phyloP scores from a whole-genome alignment of 345 rosid genomes.

The Arabidopsis thaliana region DNA sequence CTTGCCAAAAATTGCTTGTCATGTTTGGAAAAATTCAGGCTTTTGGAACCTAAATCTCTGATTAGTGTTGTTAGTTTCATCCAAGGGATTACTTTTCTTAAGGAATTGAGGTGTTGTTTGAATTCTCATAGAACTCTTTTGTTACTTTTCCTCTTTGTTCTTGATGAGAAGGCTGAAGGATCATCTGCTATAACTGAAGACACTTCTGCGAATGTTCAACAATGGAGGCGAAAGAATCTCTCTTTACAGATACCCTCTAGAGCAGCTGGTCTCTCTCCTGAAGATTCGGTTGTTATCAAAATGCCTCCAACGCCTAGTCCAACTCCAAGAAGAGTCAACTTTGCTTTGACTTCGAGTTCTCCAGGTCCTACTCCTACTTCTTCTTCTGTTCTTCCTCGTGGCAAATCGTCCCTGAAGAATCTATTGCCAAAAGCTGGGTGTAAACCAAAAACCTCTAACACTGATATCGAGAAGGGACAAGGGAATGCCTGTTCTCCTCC shows the following conservation, averaged over 20 bases:
- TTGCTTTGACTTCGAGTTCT: constrained; percentile 63
- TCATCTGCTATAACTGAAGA: constrained; percentile 57
- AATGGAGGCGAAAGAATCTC: constrained; percentile 71
- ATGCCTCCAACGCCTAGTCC: constrained; percentile 81
- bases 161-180: constrained; percentile 55
- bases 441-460: constrained; percentile 53
- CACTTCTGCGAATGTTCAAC: constrained; percentile 47
- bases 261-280: constrained; percentile 50
- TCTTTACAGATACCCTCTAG: constrained; percentile 82
- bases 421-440: constrained; percentile 46
- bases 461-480: constrained; percentile 64
- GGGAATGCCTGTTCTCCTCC: constrained; percentile 48
- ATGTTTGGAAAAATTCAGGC: no score
- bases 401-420: constrained; percentile 70
- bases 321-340: constrained; percentile 86
- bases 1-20: constrained; percentile 9
- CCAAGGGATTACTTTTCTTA: constrained; percentile 7
- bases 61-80: constrained; percentile 33
- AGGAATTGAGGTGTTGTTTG: constrained; percentile 20
- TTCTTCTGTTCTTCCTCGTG: constrained; percentile 44
- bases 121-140: constrained; percentile 14
- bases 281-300: constrained; percentile 59
- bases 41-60: neutral
- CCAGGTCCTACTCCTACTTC: constrained; percentile 59
- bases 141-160: constrained; percentile 22